A percentile compares a stretch with the other conserved stretches of the same genome.
Conservation (phyloP, 768 basidiomycete genomes). For the Amanita inopinata region DNA sequence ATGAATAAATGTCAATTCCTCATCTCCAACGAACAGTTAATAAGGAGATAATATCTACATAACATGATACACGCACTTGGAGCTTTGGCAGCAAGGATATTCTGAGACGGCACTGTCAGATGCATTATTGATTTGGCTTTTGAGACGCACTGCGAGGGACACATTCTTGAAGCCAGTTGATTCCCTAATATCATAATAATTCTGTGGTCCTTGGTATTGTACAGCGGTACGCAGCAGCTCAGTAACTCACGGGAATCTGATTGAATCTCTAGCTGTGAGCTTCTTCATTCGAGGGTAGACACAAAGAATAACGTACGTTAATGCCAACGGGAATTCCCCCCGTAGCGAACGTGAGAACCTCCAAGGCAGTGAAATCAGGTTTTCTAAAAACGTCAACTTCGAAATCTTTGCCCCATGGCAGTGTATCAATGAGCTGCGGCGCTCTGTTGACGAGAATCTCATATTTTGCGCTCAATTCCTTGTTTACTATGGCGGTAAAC, state of each 20-base stretch:
- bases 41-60: background rate
- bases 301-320: constrained; percentile 41
- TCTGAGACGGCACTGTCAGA: constrained; percentile 27
- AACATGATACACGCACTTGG: constrained; percentile 40
- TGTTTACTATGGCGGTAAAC: constrained; percentile 85
- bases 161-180: constrained; percentile 85
- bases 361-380: constrained; percentile 82
- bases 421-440: constrained; percentile 68
- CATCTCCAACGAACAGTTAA: constrained; percentile 32
- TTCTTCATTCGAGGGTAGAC: background rate
- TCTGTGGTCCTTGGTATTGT: constrained; percentile 25
- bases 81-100: constrained; percentile 81
- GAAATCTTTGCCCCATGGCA: constrained; percentile 71
- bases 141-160: constrained; percentile 53
- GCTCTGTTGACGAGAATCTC: constrained; percentile 66
- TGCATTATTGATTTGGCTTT: background rate
- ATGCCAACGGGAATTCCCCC: constrained; percentile 86
- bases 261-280: background rate
- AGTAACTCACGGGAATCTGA: constrained; percentile 51
- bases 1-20: constrained; percentile 75
- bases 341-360: constrained; percentile 75
- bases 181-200: constrained; percentile 80
- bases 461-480: constrained; percentile 74
- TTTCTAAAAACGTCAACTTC: constrained; percentile 72
- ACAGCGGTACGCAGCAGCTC: background rate